Base-by-base conservation (phyloP, 208 protist species). In the Porcisia deanei region DNA sequence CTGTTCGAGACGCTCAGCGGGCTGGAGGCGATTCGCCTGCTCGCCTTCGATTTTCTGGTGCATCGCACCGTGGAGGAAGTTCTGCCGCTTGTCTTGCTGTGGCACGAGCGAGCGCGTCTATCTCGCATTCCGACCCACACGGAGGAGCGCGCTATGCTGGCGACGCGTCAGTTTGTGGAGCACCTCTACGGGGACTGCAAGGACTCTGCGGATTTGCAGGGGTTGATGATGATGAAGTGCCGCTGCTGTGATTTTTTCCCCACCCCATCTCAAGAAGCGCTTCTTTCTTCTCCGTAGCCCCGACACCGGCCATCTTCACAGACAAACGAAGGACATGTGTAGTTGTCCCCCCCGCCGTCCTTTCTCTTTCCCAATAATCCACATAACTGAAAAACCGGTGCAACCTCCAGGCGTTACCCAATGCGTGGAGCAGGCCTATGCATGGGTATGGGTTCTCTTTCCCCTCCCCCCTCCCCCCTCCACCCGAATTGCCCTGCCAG, bases 61-160 rank as follows among this genome's bases (percentile, higher is more conserved):
- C 76, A 85, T 54, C 88, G 93, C 5, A 89, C 92, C 71, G 90
- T 96, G 47, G 78, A 87, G 0, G 93, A 96, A 74, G 90, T 97
- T 30, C 78, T 95, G 45, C 91, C 91, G 22, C 54, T 93, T 57
- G 84, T 84, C 41, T 67, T 90, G 45, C 82, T 92, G 20, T 97
- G 93, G 91, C 88, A 94, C 78, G 88, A 95, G 82, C 85, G 90
- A 0, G 89, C 77, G 20, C 65, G 73, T 12, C 59, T 89, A 1
- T 75, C 86, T 25, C 83, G 88, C 73, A 94, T 97, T 76, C 91
- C 88, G 8, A 96, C 91, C 14, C 76, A 79, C 67, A 95, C 90
- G 7, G 91, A 97, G 58, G 85, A 90, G 70, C 85, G 87, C 5
- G n/a, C 93, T 4, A 81, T 80, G 54, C 20, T 71, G 59, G 79